Percentiles rank a stretch among this genome's conserved stretches.
These are phyloP conservation scores for Nyssa sinensis DNA, from an alignment of 148 eudicot genomes.

Conservation along the genomic window DNA sequence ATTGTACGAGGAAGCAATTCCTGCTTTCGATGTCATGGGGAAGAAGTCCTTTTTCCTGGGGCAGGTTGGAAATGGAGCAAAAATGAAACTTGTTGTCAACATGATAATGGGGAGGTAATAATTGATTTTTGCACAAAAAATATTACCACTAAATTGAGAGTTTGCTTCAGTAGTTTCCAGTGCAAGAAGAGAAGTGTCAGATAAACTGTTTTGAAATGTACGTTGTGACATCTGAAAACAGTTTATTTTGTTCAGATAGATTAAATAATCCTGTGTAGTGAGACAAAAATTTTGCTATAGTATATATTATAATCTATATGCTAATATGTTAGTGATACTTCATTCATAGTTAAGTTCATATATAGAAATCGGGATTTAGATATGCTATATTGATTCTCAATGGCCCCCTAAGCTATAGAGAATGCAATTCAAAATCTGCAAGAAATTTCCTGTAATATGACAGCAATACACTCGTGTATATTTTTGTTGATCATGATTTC, in stretches of 20 bases:
- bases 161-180: not conserved
- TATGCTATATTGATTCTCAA: no score
- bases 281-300: not conserved
- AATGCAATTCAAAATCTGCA: no score
- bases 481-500: not conserved
- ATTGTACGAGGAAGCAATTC: conserved; percentile 76
- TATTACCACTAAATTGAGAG: not conserved
- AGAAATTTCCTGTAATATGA: no score
- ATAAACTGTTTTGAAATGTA: not conserved
- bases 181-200: no score
- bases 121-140: not conserved
- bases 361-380: no score
- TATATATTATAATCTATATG: not conserved
- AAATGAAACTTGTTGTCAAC: conserved; percentile 99
- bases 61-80: conserved; percentile 92
- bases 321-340: not conserved
- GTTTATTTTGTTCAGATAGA: not conserved
- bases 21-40: conserved; percentile 90
- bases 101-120: conserved; percentile 98
- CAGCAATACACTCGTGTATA: no score
- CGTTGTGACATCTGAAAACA: not conserved
- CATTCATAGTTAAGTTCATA: not conserved
- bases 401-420: no score
- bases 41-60: conserved; percentile 95
- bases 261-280: not conserved